Evolutionary conservation across 108 stramenopile species (phyloP), one percentile per base, ranked within the genome.

Genomic region (Ochromonas danica): DNA sequence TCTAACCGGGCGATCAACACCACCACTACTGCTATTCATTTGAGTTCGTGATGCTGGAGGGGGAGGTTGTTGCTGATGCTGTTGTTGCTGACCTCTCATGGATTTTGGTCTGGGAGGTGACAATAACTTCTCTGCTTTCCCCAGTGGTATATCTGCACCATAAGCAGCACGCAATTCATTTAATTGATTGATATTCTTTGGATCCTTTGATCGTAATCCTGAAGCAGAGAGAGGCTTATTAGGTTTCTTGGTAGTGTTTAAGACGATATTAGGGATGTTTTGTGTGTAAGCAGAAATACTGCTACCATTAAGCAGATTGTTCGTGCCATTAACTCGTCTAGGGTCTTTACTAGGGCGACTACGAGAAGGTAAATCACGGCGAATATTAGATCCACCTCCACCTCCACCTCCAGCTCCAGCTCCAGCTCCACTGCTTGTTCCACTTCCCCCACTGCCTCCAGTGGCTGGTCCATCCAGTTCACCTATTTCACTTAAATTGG

Each of bases 131-230:
- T n/a, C n/a, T n/a, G n/a, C n/a, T n/a, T n/a, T n/a, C n/a, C n/a
- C n/a, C n/a, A n/a, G n/a, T 51, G 45, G 6, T 51, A 51, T 14
- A 51, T 36, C 63, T 14, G 31, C 63, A 10, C 63, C 63, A 36
- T 67, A 67, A 31, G 63, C 63, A 31, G 63, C 63, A 22, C 31
- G 17, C 63, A 67, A 67, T 6, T 67, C 63, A 33, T 33, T 67
- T 67, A 67, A 10, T 33, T 67, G 63, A 67, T 67, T 67, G 3
- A 31, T 3, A 67, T 67, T 67, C 22, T 51, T 51, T 14, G 6
- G 6, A 51, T 51, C 45, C 6, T 51, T 14, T 33, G 17, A 10
- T 67, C 27, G 3, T 36, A 10, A 3, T 67, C 14, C 6, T 31
- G 63, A 67, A 28, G 63, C 63, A 10, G 63, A 10, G 31, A 25